A percentile compares a stretch with the other conserved stretches of the same genome.
These are phyloP conservation scores for Spraguea lophii DNA, from an alignment of 371 early-diverging fungal species.

Conservation along the genomic window DNA sequence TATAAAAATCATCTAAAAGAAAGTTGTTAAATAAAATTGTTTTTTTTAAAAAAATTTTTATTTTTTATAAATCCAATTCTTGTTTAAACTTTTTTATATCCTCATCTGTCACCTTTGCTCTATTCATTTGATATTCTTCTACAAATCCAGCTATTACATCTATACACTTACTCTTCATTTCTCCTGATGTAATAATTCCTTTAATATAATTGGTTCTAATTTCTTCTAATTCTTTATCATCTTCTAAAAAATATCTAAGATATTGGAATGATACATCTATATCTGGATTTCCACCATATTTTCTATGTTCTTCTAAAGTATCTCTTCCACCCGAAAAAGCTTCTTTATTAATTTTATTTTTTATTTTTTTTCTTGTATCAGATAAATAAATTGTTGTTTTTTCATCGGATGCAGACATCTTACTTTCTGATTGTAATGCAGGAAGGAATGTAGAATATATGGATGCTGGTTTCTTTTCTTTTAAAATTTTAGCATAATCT, in stretches of 20 bases:
- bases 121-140: constrained; percentile 57
- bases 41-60: no score
- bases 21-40: no score
- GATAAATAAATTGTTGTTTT: constrained; percentile 76
- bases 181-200: constrained; percentile 69
- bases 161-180: constrained; percentile 76
- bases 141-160: constrained; percentile 62
- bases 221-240: constrained; percentile 65
- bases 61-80: no score
- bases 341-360: constrained; percentile 87
- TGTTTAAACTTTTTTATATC: constrained; percentile 4
- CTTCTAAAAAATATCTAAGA: constrained; percentile 77
- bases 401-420: constrained; percentile 84
- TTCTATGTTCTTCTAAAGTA: constrained; percentile 66
- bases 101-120: constrained; percentile 42
- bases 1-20: no score
- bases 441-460: constrained; percentile 90
- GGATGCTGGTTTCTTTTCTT: constrained; percentile 79
- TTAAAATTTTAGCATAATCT: constrained; percentile 73
- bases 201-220: constrained; percentile 52
- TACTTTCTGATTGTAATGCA: constrained; percentile 60
- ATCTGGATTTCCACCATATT: constrained; percentile 75
- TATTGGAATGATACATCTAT: constrained; percentile 91
- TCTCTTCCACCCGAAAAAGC: constrained; percentile 88
- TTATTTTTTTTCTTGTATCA: constrained; percentile 74